Base-by-base conservation (phyloP, 139 green algal species). In the Auxenochlorella pyrenoidosa region DNA sequence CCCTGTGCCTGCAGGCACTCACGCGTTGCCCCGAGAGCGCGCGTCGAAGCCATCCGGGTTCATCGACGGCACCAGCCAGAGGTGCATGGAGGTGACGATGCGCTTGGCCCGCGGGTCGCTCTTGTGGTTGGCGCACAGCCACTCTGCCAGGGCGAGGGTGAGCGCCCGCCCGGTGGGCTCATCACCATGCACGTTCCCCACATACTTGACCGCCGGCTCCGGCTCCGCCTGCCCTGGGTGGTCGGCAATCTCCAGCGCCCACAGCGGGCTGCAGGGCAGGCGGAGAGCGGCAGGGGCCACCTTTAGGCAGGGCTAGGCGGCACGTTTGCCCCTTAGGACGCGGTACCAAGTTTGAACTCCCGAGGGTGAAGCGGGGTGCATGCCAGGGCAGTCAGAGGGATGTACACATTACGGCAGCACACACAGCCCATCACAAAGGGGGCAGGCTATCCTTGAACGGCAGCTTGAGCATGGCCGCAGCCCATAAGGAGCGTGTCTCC, bases 21-120 rank as follows among this genome's bases (percentile, higher is more conserved):
- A 95, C 94, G 60, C 85, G 83, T 97, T 98, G n/a, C 87, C 90
- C 0, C 95, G 84, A 0, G 26, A 30, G 15, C 43, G 68, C n/a
- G 5, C 6, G 0, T 85, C 85, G 87, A 97, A 99, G 21, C 97
- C 97, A 86, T 99, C 97, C 18, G 97, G 97, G 89, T 99, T 99
- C 70, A 97, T 91, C 36, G 93, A 92, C 0, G 94, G 94, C 59
- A 98, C 59, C 15, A 99, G 75, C 73, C 91, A 92, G 40, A 97
- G 87, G 82, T 96, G 87, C 85, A 96, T 86, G 26, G 79, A 83
- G 1, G 93, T 44, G 79, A 98, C 86, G 15, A 98, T 91, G 15
- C 75, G 63, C 38, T 80, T 78, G 19, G 92, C 73, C n/a, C 65
- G 73, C 16, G 40, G n/a, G 71, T 90, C 77, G 26, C 40, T 81